Base-by-base conservation (phyloP, 108 stramenopile species). In the Pseudonitzschia multiseries region DNA sequence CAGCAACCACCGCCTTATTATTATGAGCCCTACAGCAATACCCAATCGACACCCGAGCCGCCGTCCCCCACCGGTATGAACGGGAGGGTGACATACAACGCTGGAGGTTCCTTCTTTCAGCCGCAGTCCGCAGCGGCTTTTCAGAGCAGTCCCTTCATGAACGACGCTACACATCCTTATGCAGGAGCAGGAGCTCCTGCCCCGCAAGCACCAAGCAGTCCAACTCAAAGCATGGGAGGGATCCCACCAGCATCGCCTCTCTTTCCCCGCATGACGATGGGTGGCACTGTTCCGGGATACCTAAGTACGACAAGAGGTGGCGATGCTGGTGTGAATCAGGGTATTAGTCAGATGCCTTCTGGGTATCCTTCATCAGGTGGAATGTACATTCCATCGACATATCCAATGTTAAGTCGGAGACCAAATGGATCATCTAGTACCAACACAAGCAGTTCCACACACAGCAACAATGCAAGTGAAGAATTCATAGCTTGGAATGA, bases 181-280 rank as follows among this genome's bases (percentile, higher is more conserved):
- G 66, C 50, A 41, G 74, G 65, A 36, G 66, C 50, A 41, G 74
- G 65, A 36, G 24, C 44, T 46, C 20, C 48, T 50, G 31, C 57
- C 5, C 61, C 57, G 36, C 73, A 76, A 43, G 73, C 79, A 4
- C 73, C 79, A 9, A 70, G 63, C 63, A 73, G 73, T 42, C 79
- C 79, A 20, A 72, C 79, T 31, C 79, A 79, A 62, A 79, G 52
- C 50, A 69, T 62, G 61, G 36, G 61, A 17, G 61, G 61, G 36
- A 62, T 69, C 65, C 75, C 76, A 22, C 79, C 83, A 40, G 78
- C 79, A 20, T 86, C 86, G n/a, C 86, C 86, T 9, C 65, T 87
- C 10, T 87, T 87, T 63, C 82, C 86, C 41, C 48, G 80, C 41
- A 36, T 78, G n/a, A 69, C 68, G 0, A 36, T 36, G 36, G 57